Evolutionary conservation across 495 filamentous ascomycete genomes (phyloP).

Genomic region (Xylaria grammica): DNA sequence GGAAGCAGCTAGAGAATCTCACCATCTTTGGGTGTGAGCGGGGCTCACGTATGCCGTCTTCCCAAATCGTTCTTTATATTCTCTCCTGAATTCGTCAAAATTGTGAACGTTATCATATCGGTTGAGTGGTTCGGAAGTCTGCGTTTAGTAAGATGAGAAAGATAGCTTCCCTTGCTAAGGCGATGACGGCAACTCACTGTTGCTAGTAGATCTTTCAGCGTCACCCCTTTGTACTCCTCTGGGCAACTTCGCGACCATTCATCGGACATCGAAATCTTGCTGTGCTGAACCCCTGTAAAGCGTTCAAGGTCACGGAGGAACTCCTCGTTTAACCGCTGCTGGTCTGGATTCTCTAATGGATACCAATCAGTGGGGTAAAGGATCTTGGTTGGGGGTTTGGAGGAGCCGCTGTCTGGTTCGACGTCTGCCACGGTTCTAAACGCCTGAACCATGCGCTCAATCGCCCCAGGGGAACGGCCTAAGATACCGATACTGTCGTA

Average conservation of each 20-base stretch:
- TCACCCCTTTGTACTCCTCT: not conserved
- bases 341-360: not conserved
- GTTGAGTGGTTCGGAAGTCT: not conserved
- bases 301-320: not conserved
- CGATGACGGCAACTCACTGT: not conserved
- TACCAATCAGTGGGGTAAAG: not conserved
- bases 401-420: no score
- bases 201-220: not conserved
- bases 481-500: no score
- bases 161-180: not conserved
- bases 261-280: not conserved
- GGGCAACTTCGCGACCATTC: not conserved
- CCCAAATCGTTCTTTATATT: not conserved
- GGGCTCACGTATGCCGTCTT: not conserved
- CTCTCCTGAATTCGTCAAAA: not conserved
- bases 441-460: no score
- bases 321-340: not conserved
- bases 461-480: no score
- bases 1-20: not conserved
- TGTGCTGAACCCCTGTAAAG: not conserved
- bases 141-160: not conserved
- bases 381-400: no score
- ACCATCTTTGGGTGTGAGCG: not conserved
- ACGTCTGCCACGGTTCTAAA: no score
- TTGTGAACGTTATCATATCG: not conserved